Base-by-base conservation (phyloP, 2,329 filamentous ascomycete genomes). In the Curvularia verruculosa region DNA sequence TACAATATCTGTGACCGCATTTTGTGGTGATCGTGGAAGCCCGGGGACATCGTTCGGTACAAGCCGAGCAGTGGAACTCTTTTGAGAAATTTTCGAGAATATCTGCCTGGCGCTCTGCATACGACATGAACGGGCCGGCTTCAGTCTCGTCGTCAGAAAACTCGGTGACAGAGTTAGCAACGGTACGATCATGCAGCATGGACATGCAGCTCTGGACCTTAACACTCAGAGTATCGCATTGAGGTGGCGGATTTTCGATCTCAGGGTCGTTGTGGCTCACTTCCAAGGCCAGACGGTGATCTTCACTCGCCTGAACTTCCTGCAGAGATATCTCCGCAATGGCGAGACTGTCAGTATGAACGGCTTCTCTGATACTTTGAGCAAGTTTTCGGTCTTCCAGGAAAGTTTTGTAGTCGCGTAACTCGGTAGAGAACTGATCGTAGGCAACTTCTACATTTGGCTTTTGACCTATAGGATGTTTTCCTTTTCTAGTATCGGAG, bases 321-420 rank as follows among this genome's bases (percentile, higher is more conserved):
- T 51, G 40, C 18, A 40, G 28, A n/a, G 56, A 52, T 6, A 65
- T 6, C 0, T 68, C 56, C 0, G 12, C 60, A 26, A 73, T 69
- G 9, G 40, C 12, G 3, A 18, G n/a, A 3, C 39, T 59, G 50
- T 72, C 68, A 2, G 63, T 24, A 37, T 71, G 21, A 1, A 72
- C 67, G 19, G 69, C 69, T 45, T 26, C 19, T 3, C 41, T 69
- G 19, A 72, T 66, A 24, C 69, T 72, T 1, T 59, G 63, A 26
- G 67, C 67, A 3, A 70, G 48, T 23, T 65, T 62, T 5, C 45
- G 49, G 24, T 73, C 69, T 0, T 28, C 36, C 18, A 70, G 45
- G 40, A 68, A 67, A 0, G 51, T 39, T 3, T 34, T 26, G 41
- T 69, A 50, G 10, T 13, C 45, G 10, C 57, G 23, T 1, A 72